Base-by-base conservation (phyloP, 257 asterid genomes). In the Capsicum rhomboideum region DNA sequence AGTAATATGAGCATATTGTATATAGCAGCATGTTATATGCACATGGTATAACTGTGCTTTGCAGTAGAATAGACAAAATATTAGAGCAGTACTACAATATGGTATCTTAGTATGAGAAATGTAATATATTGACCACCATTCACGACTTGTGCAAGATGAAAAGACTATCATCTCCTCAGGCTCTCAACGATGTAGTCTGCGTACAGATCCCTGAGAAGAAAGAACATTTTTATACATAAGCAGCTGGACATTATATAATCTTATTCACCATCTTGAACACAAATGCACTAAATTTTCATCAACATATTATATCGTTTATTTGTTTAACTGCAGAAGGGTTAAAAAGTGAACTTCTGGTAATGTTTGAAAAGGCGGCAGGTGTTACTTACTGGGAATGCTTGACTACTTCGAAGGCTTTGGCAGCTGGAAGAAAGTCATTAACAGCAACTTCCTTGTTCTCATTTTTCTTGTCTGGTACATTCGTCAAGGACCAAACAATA, bases 381-480 rank as follows among this genome's bases (percentile, higher is more conserved):
- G 7, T 6, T 20, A 79, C 98, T 92, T 87, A 94, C 98, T 94
- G 92, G 85, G 99, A 96, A 82, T 87, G 86, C 91, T 92, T 93
- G 84, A 92, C 89, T 64, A 98, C 99, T 54, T 94, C 95, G 54
- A 89, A 89, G 10, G 98, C 99, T 23, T 85, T 81, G 6, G 89
- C 78, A 75, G 98, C 95, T 0, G 97, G 97, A 77, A 92, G 97
- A 85, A 94, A 96, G 29, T 94, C 91, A 63, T 90, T 89, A 16
- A 96, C 98, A 10, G 94, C 98, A 68, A 94, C 98, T 34, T 93
- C 98, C 89, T 96, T 94, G 92, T 94, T 94, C 95, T 96, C 98
- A 75, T 96, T 93, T 88, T 94, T 96, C 92, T 96, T 94, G 84
- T 96, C 99, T 93, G 85, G 75, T 82, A 63, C 56, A 83, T 83